A percentile compares a stretch with the other conserved stretches of the same genome.
Evolutionary conservation across 257 asterid genomes (phyloP).

Genomic region (Przewalskia tangutica): DNA sequence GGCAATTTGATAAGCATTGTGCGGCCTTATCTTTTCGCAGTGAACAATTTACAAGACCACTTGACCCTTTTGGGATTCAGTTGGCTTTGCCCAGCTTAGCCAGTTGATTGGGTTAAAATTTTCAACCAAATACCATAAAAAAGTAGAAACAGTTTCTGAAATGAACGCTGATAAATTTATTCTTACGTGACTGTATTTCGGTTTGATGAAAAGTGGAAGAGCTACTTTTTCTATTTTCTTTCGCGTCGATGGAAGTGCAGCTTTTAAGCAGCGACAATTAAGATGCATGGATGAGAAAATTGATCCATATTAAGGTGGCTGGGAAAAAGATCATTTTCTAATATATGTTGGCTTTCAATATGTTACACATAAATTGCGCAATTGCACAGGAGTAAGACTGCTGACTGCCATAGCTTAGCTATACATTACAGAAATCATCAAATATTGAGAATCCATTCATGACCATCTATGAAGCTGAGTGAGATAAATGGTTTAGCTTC

Average conservation of each 20-base stretch:
- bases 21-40: neutral
- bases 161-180: neutral
- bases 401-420: neutral
- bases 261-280: neutral
- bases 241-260: too few species aligned
- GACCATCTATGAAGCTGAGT: slow-evolving; percentile 78
- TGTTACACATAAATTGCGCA: neutral
- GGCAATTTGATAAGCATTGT: neutral
- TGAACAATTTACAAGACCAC: neutral
- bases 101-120: neutral
- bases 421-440: slow-evolving; percentile 6
- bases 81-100: neutral
- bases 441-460: slow-evolving; percentile 51
- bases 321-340: neutral
- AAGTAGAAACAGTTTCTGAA: neutral
- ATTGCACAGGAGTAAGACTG: neutral
- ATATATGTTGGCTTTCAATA: neutral
- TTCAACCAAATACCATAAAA: neutral
- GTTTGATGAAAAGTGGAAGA: neutral
- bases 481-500: slow-evolving; percentile 78
- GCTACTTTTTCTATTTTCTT: neutral
- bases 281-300: neutral
- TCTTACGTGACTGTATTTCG: neutral
- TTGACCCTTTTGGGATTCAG: neutral
- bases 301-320: neutral